Evolutionary conservation across 352 stramenopile genomes (phyloP).

Genomic region (Phytophthora foliorum): DNA sequence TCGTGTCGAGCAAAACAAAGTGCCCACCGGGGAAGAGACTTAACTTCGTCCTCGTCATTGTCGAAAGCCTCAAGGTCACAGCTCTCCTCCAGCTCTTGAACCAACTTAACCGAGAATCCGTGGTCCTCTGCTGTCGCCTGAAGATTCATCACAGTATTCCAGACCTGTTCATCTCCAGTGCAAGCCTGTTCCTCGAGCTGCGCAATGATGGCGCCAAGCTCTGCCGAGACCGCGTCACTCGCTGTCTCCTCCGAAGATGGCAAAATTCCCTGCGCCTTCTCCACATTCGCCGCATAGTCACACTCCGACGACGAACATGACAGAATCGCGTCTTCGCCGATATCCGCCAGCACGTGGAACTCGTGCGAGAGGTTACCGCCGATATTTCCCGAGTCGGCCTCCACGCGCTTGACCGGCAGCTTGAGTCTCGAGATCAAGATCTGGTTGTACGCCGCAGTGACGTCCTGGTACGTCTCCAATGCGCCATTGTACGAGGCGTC

Average conservation of each 20-base stretch:
- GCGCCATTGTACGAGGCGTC: slow-evolving; percentile 71
- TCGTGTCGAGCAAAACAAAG: slow-evolving; percentile 72
- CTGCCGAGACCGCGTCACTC: slow-evolving; percentile 13
- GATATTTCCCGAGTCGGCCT: slow-evolving; percentile 90
- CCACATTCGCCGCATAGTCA: slow-evolving; percentile 89
- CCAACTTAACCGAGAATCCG: slow-evolving; percentile 44
- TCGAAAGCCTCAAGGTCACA: slow-evolving; percentile 18
- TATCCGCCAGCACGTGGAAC: slow-evolving; percentile 86
- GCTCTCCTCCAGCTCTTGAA: slow-evolving; percentile 43
- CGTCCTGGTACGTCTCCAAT: slow-evolving; percentile 79
- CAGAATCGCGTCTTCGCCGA: slow-evolving; percentile 89
- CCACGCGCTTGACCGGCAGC: slow-evolving; percentile 80
- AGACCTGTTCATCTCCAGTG: slow-evolving; percentile 28
- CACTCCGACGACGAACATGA: slow-evolving; percentile 65
- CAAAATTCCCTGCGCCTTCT: slow-evolving; percentile 75
- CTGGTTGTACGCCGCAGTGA: slow-evolving; percentile 81
- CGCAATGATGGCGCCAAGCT: slow-evolving; percentile 32
- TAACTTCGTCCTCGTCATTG: slow-evolving; percentile 3
- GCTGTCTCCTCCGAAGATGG: slow-evolving; percentile 1
- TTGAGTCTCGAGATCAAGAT: slow-evolving; percentile 77
- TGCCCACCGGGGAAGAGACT: slow-evolving; percentile 30
- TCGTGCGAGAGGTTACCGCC: slow-evolving; percentile 91
- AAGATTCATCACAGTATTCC: slow-evolving; percentile 44
- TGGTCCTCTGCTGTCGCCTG: slow-evolving; percentile 29
- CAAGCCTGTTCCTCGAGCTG: slow-evolving; percentile 28